Evolutionary conservation across 2,329 filamentous ascomycete genomes (phyloP).

Genomic region (Aureobasidium vineae): DNA sequence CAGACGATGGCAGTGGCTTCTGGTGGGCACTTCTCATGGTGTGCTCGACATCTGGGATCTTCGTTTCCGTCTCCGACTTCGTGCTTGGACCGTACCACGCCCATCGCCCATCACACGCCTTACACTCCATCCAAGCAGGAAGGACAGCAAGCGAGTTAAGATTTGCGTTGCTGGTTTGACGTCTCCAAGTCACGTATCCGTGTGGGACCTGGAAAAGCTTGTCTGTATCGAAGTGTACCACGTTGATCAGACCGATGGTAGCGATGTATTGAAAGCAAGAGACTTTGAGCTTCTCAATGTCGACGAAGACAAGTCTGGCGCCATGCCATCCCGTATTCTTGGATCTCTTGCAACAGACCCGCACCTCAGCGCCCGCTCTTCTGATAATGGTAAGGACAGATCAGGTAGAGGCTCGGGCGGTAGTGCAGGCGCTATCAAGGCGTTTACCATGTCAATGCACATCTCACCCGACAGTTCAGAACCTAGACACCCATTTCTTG

Average conservation of each 20-base stretch:
- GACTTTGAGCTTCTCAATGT: constrained; percentile 82
- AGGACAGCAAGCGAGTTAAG: constrained; percentile 67
- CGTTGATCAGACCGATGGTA: constrained; percentile 52
- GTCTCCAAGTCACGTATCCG: constrained; percentile 81
- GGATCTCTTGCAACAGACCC: constrained; percentile 54
- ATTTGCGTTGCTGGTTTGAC: constrained; percentile 88
- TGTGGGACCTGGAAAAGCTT: constrained; percentile 92
- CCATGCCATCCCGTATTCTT: constrained; percentile 82
- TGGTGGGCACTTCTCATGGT: constrained; percentile 88
- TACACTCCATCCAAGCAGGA: constrained; percentile 64
- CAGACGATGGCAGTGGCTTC: constrained; percentile 81
- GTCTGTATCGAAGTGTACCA: constrained; percentile 88
- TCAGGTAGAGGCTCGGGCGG: constrained; percentile 49
- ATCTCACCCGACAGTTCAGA: constrained; percentile 68
- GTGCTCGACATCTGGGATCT: constrained; percentile 94
- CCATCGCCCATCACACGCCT: constrained; percentile 78
- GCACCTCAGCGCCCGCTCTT: not conserved
- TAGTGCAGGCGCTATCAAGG: constrained; percentile 61
- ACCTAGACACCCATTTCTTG: constrained; percentile 73
- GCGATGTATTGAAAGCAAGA: constrained; percentile 47
- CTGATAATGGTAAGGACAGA: constrained; percentile 23
- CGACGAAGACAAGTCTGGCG: constrained; percentile 83
- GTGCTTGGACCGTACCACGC: constrained; percentile 82
- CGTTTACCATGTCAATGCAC: constrained; percentile 71
- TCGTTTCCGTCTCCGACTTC: constrained; percentile 84